Conservation (phyloP, 2,329 filamentous ascomycete species). For the Stachybotrys chlorohalonatus region DNA sequence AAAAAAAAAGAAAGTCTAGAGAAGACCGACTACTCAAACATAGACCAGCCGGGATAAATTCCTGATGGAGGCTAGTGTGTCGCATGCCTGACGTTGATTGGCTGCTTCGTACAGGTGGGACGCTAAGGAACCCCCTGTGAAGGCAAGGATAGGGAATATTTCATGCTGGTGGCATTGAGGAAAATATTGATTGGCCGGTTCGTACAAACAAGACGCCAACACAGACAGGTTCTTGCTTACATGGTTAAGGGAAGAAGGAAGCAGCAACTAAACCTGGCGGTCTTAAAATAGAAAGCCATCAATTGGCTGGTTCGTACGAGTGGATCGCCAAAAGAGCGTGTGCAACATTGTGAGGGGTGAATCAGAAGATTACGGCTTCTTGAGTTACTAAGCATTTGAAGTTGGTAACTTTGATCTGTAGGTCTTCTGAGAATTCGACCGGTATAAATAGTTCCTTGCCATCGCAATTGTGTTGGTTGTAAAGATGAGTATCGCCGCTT, state of each 20-base stretch:
- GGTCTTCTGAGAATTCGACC: too few relatives aligned
- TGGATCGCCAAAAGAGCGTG: not conserved
- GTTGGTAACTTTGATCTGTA: not conserved
- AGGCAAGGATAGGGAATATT: not conserved
- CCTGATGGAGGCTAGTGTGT: not conserved
- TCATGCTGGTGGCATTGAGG: not conserved
- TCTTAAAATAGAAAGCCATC: too few relatives aligned
- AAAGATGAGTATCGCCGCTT: too few relatives aligned
- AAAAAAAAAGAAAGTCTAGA: not conserved
- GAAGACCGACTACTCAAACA: not conserved
- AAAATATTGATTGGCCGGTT: not conserved
- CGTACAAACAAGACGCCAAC: not conserved
- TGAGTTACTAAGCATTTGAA: not conserved
- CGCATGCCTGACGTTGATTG: slow-evolving; percentile 6
- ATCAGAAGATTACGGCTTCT: not conserved
- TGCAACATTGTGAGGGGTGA: not conserved
- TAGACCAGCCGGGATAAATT: not conserved
- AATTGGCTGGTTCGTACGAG: slow-evolving; percentile 13
- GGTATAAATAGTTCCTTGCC: too few relatives aligned
- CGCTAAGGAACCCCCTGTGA: not conserved
- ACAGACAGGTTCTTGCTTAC: too few relatives aligned
- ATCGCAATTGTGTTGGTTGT: too few relatives aligned
- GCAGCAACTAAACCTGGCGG: too few relatives aligned
- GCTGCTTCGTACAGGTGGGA: slow-evolving; percentile 13
- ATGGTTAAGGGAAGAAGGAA: too few relatives aligned